A percentile compares a stretch with the other conserved stretches of the same genome.
Evolutionary conservation across 768 basidiomycete genomes (phyloP).

Genomic region (Auriscalpium orientale): DNA sequence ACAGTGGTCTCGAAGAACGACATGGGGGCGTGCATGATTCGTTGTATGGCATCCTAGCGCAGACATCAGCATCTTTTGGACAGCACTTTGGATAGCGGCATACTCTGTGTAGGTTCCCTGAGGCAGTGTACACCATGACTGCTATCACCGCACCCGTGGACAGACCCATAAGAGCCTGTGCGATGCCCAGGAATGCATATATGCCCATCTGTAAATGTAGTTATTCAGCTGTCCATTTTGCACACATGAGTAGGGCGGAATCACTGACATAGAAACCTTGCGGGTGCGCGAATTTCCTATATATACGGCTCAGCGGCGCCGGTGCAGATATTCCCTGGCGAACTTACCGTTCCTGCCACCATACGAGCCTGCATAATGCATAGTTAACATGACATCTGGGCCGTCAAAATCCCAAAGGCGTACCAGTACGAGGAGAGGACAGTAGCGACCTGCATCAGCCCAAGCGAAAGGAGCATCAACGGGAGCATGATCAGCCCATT

Average conservation of each 20-base stretch:
- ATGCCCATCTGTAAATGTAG: constrained; percentile 74
- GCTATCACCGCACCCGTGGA: constrained; percentile 60
- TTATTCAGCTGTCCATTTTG: not conserved
- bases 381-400: constrained; percentile 6
- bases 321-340: not conserved
- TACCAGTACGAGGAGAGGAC: constrained; percentile 74
- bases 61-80: not conserved
- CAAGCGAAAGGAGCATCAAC: constrained; percentile 49
- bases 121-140: constrained; percentile 70
- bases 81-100: too few relatives aligned
- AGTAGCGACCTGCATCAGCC: constrained; percentile 59
- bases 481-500: constrained; percentile 61
- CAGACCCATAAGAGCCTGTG: constrained; percentile 63
- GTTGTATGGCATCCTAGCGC: constrained; percentile 47
- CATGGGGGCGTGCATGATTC: constrained; percentile 82
- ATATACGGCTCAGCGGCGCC: not conserved
- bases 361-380: constrained; percentile 53
- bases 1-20: constrained; percentile 86
- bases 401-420: constrained; percentile 16
- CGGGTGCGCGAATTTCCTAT: constrained; percentile 46
- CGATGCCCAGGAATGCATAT: constrained; percentile 66
- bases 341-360: constrained; percentile 66
- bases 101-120: constrained; percentile 56
- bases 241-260: not conserved
- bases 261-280: constrained; percentile 66